Percentiles rank a stretch among this genome's conserved stretches.
Evolutionary conservation across 768 basidiomycete species (phyloP).

Genomic region (Gymnopilus junonius): DNA sequence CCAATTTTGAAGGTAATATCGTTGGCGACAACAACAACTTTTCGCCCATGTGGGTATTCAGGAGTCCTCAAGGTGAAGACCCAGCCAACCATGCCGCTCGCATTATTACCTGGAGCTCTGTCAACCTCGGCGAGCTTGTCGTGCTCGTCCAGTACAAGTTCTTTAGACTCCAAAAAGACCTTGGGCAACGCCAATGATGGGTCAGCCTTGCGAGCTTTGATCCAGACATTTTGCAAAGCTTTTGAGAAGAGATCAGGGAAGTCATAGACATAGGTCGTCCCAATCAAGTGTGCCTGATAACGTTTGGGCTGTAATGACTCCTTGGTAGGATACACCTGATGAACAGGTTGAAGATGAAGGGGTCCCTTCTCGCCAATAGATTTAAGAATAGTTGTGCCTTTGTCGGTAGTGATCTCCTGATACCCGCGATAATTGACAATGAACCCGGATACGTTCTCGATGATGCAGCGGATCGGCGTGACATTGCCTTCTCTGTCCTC

Average conservation of each 20-base stretch:
- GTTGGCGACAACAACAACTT: constrained; percentile 90
- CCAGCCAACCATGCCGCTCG: constrained; percentile 98
- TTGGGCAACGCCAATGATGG: constrained; percentile 76
- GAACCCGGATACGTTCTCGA: constrained; percentile 99
- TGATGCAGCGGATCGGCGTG: constrained; percentile 95
- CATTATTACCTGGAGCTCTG: constrained; percentile 91
- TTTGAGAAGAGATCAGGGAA: constrained; percentile 99
- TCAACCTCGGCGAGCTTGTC: constrained; percentile 91
- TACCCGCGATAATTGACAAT: constrained; percentile 98
- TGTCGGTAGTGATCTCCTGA: constrained; percentile 97
- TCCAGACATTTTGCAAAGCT: constrained; percentile 93
- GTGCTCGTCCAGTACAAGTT: constrained; percentile 93
- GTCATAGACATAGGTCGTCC: constrained; percentile 98
- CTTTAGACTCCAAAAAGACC: constrained; percentile 79
- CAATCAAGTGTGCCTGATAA: constrained; percentile 97
- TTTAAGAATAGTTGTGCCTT: constrained; percentile 93
- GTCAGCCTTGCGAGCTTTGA: constrained; percentile 65
- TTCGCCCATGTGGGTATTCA: constrained; percentile 89
- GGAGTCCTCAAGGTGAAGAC: constrained; percentile 91
- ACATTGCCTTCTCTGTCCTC: constrained; percentile 96
- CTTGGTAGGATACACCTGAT: constrained; percentile 93
- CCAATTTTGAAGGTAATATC: constrained; percentile 99
- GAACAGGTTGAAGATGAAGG: constrained; percentile 93
- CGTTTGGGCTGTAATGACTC: constrained; percentile 98
- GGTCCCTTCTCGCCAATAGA: constrained; percentile 98